These are phyloP conservation scores for Fusarium sp. DNA, from an alignment of 2,329 filamentous ascomycete genomes.

Conservation along the genomic window DNA sequence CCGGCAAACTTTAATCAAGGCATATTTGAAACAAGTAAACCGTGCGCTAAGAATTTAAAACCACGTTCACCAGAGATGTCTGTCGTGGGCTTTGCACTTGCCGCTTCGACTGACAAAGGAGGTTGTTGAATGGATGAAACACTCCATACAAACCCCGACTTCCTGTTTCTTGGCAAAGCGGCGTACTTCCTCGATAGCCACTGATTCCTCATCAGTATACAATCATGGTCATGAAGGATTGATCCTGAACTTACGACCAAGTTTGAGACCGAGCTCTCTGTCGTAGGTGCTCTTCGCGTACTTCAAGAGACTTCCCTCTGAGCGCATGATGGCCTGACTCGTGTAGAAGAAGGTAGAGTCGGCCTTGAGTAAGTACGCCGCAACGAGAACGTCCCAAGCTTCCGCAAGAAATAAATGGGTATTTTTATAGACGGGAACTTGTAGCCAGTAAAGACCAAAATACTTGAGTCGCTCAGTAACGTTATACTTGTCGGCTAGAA, in stretches of 20 bases:
- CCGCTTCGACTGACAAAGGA: not conserved
- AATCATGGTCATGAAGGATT: rapidly evolving
- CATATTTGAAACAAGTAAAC: not conserved
- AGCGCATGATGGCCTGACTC: not conserved
- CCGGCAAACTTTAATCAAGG: not conserved
- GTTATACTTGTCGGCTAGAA: not conserved
- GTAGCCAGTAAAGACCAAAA: not conserved
- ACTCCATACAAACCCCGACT: slow-evolving; percentile 4
- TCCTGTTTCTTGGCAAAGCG: not conserved
- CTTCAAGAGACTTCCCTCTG: not conserved
- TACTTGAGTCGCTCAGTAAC: not conserved
- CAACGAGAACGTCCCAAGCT: not conserved
- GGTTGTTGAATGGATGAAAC: not conserved
- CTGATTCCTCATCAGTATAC: not conserved
- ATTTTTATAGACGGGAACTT: too few species aligned
- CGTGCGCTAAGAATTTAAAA: not conserved
- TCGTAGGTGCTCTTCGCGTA: not conserved
- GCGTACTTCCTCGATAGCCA: slow-evolving; percentile 13
- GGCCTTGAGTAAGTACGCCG: not conserved
- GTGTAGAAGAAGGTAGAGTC: not conserved
- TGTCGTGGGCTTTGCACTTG: not conserved
- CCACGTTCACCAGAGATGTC: not conserved
- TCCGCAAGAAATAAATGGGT: too few species aligned
- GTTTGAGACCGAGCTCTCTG: not conserved
- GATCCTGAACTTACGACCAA: not conserved